Percentiles rank a stretch among this genome's conserved stretches.
Conservation (phyloP, 257 asterid genomes). For the Jasminum sambac region DNA sequence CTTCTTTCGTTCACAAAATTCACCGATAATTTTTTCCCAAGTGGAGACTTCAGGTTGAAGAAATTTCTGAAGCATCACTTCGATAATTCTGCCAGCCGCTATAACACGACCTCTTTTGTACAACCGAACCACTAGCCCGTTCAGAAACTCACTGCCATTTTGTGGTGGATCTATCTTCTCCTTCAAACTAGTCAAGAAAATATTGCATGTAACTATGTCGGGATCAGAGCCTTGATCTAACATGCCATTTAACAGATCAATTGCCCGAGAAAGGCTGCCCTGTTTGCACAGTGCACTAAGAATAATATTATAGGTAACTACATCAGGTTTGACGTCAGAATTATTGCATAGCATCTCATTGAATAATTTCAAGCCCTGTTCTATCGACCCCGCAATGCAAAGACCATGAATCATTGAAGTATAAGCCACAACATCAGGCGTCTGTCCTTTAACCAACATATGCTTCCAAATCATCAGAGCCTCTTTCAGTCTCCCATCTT, state of each 20-base stretch:
- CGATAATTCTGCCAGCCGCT: conserved; percentile 71
- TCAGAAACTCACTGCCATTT: conserved; percentile 69
- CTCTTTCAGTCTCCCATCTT: conserved; percentile 66
- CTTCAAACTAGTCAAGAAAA: conserved; percentile 58
- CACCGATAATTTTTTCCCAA: conserved; percentile 70
- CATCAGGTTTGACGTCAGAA: conserved; percentile 66
- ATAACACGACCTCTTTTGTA: conserved; percentile 52
- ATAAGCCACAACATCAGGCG: conserved; percentile 79
- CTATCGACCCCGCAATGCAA: conserved; percentile 62
- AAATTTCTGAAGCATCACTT: conserved; percentile 79
- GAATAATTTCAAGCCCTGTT: conserved; percentile 74
- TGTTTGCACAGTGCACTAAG: conserved; percentile 73
- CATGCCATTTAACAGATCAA: conserved; percentile 74
- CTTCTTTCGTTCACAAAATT: conserved; percentile 68
- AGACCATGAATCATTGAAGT: conserved; percentile 87
- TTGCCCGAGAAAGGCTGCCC: conserved; percentile 54
- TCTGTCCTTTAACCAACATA: conserved; percentile 62
- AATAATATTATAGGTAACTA: conserved; percentile 72
- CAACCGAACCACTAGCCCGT: conserved; percentile 71
- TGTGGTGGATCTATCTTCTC: conserved; percentile 58
- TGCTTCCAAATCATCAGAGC: conserved; percentile 83
- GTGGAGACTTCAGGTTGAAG: conserved; percentile 66
- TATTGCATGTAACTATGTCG: conserved; percentile 70
- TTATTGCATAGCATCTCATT: conserved; percentile 73
- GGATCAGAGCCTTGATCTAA: conserved; percentile 82